Percentiles rank a stretch among this genome's conserved stretches.
Evolutionary conservation across 2,329 filamentous ascomycete species (phyloP).

Genomic region (Aulographum hederae): DNA sequence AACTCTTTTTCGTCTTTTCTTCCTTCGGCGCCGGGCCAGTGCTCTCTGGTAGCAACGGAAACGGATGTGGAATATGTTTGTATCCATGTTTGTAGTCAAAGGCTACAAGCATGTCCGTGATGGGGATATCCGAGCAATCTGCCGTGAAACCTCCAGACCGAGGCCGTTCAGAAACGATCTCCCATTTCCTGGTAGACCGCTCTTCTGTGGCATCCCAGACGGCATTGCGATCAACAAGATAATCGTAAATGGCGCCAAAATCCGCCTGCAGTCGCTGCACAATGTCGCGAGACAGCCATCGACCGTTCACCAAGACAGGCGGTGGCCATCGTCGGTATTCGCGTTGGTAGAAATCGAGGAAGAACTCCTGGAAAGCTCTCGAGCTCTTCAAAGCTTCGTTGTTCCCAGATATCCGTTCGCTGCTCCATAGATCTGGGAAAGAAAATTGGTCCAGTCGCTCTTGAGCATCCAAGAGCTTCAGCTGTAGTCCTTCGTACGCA

Average conservation of each 20-base stretch:
- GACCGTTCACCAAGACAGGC: not conserved
- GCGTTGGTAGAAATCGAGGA: constrained; percentile 37
- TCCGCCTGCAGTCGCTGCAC: constrained; percentile 41
- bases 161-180: constrained; percentile 27
- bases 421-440: constrained; percentile 41
- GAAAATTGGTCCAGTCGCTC: constrained; percentile 41
- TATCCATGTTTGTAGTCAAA: constrained; percentile 45
- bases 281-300: constrained; percentile 43
- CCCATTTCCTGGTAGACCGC: constrained; percentile 43
- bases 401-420: constrained; percentile 13
- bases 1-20: constrained; percentile 14
- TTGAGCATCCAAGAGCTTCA: constrained; percentile 44
- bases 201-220: constrained; percentile 46
- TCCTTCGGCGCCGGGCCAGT: not conserved
- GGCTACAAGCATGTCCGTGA: constrained; percentile 47
- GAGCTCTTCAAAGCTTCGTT: constrained; percentile 34
- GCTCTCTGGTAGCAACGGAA: constrained; percentile 38
- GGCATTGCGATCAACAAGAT: constrained; percentile 48
- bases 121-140: constrained; percentile 34
- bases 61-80: constrained; percentile 35
- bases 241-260: constrained; percentile 52
- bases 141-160: constrained; percentile 18
- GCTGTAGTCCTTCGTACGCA: constrained; percentile 41
- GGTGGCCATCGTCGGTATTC: constrained; percentile 47
- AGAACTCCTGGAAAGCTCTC: constrained; percentile 41